phyloP scores from a whole-genome alignment of 2,329 filamentous ascomycete species.

The Fusarium sp. region DNA sequence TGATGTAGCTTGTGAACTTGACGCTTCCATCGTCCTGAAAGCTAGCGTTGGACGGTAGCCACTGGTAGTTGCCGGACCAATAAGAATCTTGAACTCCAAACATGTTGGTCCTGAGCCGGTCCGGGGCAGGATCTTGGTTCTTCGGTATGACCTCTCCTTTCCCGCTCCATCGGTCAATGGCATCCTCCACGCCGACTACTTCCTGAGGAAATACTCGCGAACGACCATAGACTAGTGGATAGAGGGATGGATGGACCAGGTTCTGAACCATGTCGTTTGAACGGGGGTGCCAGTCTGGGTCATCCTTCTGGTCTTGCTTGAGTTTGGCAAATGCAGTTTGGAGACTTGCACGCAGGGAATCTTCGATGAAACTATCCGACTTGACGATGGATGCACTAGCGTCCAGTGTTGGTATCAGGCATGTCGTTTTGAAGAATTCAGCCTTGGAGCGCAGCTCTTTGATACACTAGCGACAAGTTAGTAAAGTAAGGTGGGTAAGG shows the following conservation, averaged over 20 bases:
- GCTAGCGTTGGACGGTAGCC: slow-evolving; percentile 50
- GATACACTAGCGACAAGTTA: slow-evolving; percentile 30
- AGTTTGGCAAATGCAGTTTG: slow-evolving; percentile 35
- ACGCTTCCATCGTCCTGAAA: slow-evolving; percentile 54
- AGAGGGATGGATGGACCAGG: slow-evolving; percentile 36
- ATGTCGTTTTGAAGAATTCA: slow-evolving; percentile 52
- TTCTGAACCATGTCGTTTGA: slow-evolving; percentile 15
- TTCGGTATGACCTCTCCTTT: slow-evolving; percentile 39
- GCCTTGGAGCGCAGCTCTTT: slow-evolving; percentile 62
- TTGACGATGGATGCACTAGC: slow-evolving; percentile 38
- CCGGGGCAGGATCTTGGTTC: no score
- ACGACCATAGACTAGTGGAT: slow-evolving; percentile 40
- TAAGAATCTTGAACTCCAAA: slow-evolving; percentile 52
- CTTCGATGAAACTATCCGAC: slow-evolving; percentile 37
- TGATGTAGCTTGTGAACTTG: slow-evolving; percentile 60
- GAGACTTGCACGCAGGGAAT: slow-evolving; percentile 19
- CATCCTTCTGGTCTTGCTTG: slow-evolving; percentile 25
- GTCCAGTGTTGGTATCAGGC: slow-evolving; percentile 52
- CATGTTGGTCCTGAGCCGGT: no score
- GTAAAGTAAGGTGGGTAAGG: accelerated
- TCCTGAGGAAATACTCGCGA: slow-evolving; percentile 53
- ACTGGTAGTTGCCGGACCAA: slow-evolving; percentile 50
- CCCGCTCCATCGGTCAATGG: slow-evolving; percentile 38
- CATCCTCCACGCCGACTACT: slow-evolving; percentile 44
- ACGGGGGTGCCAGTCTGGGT: slow-evolving; percentile 36